A percentile compares a stretch with the other conserved stretches of the same genome.
phyloP scores from a whole-genome alignment of 1,284 basidiomycete genomes.

The Ustilago esculenta region DNA sequence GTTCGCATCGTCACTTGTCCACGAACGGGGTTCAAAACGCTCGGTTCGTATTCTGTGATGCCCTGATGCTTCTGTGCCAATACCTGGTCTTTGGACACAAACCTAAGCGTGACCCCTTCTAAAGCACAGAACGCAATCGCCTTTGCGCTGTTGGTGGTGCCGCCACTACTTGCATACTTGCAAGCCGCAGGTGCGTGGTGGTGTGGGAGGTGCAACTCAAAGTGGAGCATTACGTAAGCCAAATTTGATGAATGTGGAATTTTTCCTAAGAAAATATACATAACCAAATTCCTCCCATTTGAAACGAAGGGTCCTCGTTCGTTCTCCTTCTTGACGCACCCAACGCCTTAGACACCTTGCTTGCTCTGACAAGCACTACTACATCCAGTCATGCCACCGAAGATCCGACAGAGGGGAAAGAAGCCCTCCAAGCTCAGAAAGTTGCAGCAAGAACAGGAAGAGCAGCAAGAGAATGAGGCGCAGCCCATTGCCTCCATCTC shows the following conservation, averaged over 20 bases:
- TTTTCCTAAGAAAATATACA: conserved; percentile 16
- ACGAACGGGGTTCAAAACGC: not conserved
- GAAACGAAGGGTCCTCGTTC: conserved; percentile 12
- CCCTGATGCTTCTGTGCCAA: no score
- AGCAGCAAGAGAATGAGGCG: conserved; percentile 10
- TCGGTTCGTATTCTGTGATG: not conserved
- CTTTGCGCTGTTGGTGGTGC: not conserved
- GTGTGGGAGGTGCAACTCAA: no score
- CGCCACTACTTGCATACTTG: no score
- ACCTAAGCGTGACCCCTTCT: no score
- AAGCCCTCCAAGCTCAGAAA: conserved; percentile 43
- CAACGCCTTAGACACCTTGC: not conserved
- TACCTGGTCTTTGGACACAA: no score
- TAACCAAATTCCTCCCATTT: conserved; percentile 3
- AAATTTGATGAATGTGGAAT: conserved; percentile 10
- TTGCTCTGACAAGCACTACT: not conserved
- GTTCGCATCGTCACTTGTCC: conserved; percentile 16
- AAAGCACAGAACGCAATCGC: no score
- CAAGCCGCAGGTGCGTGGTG: no score
- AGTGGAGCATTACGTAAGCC: conserved; percentile 39
- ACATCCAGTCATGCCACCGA: conserved; percentile 23
- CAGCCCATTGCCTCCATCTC: conserved; percentile 18
- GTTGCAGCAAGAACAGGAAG: conserved; percentile 23
- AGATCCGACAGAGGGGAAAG: conserved; percentile 48
- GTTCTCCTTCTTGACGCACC: not conserved